Evolutionary conservation across 2,329 filamentous ascomycete genomes (phyloP), one percentile per base, ranked within the genome.

Genomic region (Penicillium sp.): DNA sequence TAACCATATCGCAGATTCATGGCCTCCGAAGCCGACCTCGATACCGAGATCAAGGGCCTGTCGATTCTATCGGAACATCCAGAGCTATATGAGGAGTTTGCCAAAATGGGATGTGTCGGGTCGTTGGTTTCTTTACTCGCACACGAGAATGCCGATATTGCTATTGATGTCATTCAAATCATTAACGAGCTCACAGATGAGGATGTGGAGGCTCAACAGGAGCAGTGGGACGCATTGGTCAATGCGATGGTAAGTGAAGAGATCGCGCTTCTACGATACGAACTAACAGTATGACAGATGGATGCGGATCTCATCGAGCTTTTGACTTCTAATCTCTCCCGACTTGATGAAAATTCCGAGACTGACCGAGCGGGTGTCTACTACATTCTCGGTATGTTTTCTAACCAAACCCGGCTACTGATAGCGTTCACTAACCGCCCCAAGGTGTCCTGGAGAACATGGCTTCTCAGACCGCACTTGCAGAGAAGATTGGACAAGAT

Each of bases 131-230:
- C 87, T 2, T 75, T 99, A 48, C 78, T 99, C 45, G 88, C 93
- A 14, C 94, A 99, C 71, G 94, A 99, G 66, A 99, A 99, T 71
- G 93, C 92, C 0, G 94, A 99, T 68, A 95, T 99, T 61, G 92
- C 94, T 10, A 96, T 97, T 65, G 90, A 89, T 59, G 90, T 89
- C 0, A 87, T 96, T 46, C 90, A 97, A 76, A 90, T 97, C 43
- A 85, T 99, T 47, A 87, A 86, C 52, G 94, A 99, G 76, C 78
- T 97, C 62, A 95, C 91, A 13, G 94, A 97, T 66, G 92, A 99
- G 70, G 93, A 97, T 68, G 91, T 96, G 2, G 82, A 87, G 37
- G 91, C 90, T 2, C 86, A 88, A 55, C 87, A 92, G 64, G 85
- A 85, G 51, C 87, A 97, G 66, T 97, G 92, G 91, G 85, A 89